Conservation (phyloP, 2,329 filamentous ascomycete genomes). For the Paecilomyces variotii region DNA sequence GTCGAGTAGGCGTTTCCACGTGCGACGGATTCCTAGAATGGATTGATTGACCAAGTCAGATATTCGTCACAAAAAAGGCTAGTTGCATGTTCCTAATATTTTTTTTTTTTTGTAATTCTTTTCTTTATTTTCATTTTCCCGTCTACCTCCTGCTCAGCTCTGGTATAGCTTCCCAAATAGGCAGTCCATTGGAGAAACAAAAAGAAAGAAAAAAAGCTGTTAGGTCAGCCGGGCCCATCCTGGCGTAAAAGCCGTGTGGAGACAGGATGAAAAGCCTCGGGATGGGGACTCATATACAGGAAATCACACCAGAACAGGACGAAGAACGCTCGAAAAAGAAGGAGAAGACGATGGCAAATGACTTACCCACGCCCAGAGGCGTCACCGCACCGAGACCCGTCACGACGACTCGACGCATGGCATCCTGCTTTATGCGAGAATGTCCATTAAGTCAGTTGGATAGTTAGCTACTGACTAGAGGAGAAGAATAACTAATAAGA, state of each 20-base stretch:
- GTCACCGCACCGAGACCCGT: conserved; percentile 76
- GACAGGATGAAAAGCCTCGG: neutral
- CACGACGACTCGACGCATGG: conserved; percentile 63
- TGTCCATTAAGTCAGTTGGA: neutral
- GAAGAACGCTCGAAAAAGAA: neutral
- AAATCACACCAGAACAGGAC: neutral
- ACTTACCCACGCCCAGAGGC: conserved; percentile 67
- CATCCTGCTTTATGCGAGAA: conserved; percentile 10
- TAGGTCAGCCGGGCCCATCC: neutral
- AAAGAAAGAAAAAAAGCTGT: neutral
- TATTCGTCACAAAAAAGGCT: too few relatives aligned
- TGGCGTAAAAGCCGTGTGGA: neutral
- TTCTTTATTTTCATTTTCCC: neutral
- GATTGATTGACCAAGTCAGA: neutral
- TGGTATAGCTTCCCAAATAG: conserved; percentile 6
- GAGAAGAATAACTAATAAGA: conserved; percentile 6
- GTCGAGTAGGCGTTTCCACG: conserved; percentile 74
- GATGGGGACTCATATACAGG: neutral
- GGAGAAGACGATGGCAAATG: conserved; percentile 2
- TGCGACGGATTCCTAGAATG: conserved; percentile 54
- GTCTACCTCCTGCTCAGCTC: neutral
- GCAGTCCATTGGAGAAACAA: neutral
- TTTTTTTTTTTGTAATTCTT: neutral
- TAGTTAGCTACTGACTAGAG: neutral
- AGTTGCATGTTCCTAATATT: too few relatives aligned